Evolutionary conservation across 2,329 filamentous ascomycete species (phyloP).

Genomic region (Trichothecium roseum): DNA sequence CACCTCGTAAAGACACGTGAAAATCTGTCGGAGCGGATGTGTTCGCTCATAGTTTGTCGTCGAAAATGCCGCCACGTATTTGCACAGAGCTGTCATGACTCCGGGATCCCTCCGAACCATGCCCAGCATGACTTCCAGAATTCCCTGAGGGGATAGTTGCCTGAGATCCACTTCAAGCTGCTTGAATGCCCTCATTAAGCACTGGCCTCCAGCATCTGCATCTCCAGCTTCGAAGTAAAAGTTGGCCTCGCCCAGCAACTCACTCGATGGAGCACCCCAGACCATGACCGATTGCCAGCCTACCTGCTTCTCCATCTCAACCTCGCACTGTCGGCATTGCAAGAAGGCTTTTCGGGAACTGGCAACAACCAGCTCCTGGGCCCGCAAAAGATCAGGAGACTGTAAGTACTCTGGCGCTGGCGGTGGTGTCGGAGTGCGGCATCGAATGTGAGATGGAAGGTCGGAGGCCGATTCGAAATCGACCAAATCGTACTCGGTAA

Average conservation of each 20-base stretch:
- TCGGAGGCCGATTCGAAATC: slow-evolving; percentile 32
- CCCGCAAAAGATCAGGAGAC: slow-evolving; percentile 31
- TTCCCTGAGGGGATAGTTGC: slow-evolving; percentile 30
- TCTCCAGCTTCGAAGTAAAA: slow-evolving; percentile 29
- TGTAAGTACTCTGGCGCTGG: slow-evolving; percentile 29
- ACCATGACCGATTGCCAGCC: slow-evolving; percentile 31
- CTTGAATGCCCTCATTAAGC: slow-evolving; percentile 31
- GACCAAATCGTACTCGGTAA: slow-evolving; percentile 40
- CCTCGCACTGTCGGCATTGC: slow-evolving; percentile 31
- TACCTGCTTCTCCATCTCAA: slow-evolving; percentile 24
- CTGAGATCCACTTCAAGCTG: slow-evolving; percentile 30
- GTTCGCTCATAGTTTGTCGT: slow-evolving; percentile 30
- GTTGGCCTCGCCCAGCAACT: slow-evolving; percentile 32
- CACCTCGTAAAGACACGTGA: slow-evolving; percentile 31
- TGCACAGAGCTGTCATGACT: slow-evolving; percentile 34
- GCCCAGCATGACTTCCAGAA: slow-evolving; percentile 30
- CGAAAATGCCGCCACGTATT: slow-evolving; percentile 32
- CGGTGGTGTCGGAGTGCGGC: slow-evolving; percentile 33
- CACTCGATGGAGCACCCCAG: slow-evolving; percentile 33
- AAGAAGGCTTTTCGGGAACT: slow-evolving; percentile 34
- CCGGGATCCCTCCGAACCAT: slow-evolving; percentile 33
- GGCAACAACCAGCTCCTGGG: slow-evolving; percentile 30
- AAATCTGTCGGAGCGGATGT: slow-evolving; percentile 31
- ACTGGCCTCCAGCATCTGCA: slow-evolving; percentile 26
- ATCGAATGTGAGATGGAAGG: slow-evolving; percentile 31